These are phyloP conservation scores for Suhomyces sp. DNA, from an alignment of 805 yeast genomes.

Conservation along the genomic window DNA sequence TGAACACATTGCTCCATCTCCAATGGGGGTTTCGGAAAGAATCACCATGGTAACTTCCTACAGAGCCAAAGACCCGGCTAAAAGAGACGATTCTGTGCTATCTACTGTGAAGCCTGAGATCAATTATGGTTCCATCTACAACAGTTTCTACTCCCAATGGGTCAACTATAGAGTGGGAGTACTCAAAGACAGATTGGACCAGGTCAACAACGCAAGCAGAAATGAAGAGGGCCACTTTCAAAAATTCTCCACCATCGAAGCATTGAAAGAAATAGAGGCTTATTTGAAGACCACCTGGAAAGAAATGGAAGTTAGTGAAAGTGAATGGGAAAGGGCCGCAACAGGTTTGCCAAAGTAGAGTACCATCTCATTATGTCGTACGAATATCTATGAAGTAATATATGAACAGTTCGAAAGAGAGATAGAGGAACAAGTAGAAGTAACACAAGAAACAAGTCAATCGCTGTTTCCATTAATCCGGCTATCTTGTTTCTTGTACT, in stretches of 20 bases:
- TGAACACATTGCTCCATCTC: slow-evolving; percentile 48
- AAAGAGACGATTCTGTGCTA: slow-evolving; percentile 32
- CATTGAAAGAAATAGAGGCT: slow-evolving; percentile 22
- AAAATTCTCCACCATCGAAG: slow-evolving; percentile 19
- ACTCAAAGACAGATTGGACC: slow-evolving; percentile 24
- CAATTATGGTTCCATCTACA: slow-evolving; percentile 33
- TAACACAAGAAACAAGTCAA: no score
- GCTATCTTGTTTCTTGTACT: no score
- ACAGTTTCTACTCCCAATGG: slow-evolving; percentile 41
- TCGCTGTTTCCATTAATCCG: no score
- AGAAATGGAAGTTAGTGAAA: slow-evolving; percentile 29
- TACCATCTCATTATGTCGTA: no score
- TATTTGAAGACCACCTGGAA: slow-evolving; percentile 28
- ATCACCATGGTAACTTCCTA: slow-evolving; percentile 45
- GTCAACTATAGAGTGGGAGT: slow-evolving; percentile 28
- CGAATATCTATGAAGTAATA: no score
- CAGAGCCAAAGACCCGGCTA: slow-evolving; percentile 30
- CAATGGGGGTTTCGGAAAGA: slow-evolving; percentile 36
- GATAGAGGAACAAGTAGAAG: no score
- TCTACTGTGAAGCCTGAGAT: slow-evolving; percentile 40
- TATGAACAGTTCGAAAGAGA: no score
- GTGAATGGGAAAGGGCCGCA: slow-evolving; percentile 14
- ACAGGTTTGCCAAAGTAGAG: no score
- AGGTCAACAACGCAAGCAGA: slow-evolving; percentile 15
- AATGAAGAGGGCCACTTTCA: slow-evolving; percentile 21